Conservation (phyloP, 2,329 filamentous ascomycete genomes). For the Chrysoporthe cubensis region DNA sequence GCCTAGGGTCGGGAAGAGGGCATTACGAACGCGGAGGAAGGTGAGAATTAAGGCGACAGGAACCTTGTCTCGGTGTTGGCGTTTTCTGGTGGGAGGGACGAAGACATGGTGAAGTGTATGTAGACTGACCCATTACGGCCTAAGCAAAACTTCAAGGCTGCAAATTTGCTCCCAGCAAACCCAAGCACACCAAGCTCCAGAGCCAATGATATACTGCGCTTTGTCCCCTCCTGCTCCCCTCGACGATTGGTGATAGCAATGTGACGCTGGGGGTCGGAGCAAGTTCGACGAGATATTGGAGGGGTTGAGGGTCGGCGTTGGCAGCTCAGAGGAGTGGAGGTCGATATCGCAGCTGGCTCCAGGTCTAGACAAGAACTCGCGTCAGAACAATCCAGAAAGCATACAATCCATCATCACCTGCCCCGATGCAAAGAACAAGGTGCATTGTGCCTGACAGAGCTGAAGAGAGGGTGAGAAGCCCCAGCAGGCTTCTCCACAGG, state of each 20-base stretch:
- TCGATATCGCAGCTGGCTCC: conserved; percentile 1
- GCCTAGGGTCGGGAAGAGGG: not conserved
- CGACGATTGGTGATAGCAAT: not conserved
- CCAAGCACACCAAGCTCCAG: not conserved
- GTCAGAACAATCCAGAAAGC: not conserved
- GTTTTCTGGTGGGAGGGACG: not conserved
- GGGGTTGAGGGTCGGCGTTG: conserved; percentile 5
- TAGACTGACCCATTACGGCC: conserved; percentile 21
- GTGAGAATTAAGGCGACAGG: not conserved
- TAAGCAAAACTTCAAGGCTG: conserved; percentile 13
- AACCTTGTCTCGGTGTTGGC: not conserved
- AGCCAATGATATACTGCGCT: not conserved
- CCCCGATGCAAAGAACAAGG: not conserved
- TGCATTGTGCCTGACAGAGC: not conserved
- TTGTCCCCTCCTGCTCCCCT: not conserved
- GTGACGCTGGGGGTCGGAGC: not conserved
- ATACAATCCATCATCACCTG: not conserved
- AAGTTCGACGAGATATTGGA: not conserved
- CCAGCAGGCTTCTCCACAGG: conserved; percentile 18
- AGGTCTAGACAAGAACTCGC: not conserved
- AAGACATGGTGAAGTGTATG: not conserved
- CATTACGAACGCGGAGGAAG: not conserved
- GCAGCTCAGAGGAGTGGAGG: conserved; percentile 9
- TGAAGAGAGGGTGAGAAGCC: conserved; percentile 4
- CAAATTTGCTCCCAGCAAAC: conserved; percentile 16